Conservation (phyloP, 2,329 filamentous ascomycete species). For the Monilinia aucupariae region DNA sequence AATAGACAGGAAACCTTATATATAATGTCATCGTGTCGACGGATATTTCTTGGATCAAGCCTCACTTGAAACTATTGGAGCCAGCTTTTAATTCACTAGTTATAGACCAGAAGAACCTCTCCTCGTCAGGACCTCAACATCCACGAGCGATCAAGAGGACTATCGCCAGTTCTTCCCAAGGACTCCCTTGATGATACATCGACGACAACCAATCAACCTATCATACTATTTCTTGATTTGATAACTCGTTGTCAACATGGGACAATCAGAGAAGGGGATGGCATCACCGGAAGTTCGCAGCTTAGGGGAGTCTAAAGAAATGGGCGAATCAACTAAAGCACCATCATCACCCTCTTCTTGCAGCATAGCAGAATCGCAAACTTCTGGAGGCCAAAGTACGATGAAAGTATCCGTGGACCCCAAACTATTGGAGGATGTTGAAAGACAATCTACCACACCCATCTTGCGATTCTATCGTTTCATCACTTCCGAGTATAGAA, state of each 20-base stretch:
- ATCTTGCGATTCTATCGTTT: conserved; percentile 11
- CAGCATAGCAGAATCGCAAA: neutral
- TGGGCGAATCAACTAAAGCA: neutral
- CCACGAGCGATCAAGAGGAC: neutral
- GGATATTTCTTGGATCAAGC: neutral
- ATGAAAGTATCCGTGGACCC: conserved; percentile 8
- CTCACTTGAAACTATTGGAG: neutral
- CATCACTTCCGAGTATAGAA: conserved; percentile 41
- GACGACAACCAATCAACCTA: neutral
- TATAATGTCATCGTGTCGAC: neutral
- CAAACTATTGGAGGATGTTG: conserved; percentile 6
- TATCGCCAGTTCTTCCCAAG: too few relatives aligned
- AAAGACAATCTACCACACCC: conserved; percentile 6
- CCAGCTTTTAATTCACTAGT: neutral
- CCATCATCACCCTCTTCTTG: neutral
- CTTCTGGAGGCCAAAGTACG: conserved; percentile 1
- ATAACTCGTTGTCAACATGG: neutral
- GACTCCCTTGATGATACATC: neutral
- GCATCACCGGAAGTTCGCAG: neutral
- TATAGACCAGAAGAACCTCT: neutral
- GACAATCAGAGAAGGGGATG: neutral
- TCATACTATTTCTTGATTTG: neutral
- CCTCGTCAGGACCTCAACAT: neutral
- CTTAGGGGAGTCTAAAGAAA: neutral
- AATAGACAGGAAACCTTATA: neutral